Evolutionary conservation across 2,329 filamentous ascomycete genomes (phyloP), one percentile per base, ranked within the genome.

Genomic region (Tolypocladium nubicola): DNA sequence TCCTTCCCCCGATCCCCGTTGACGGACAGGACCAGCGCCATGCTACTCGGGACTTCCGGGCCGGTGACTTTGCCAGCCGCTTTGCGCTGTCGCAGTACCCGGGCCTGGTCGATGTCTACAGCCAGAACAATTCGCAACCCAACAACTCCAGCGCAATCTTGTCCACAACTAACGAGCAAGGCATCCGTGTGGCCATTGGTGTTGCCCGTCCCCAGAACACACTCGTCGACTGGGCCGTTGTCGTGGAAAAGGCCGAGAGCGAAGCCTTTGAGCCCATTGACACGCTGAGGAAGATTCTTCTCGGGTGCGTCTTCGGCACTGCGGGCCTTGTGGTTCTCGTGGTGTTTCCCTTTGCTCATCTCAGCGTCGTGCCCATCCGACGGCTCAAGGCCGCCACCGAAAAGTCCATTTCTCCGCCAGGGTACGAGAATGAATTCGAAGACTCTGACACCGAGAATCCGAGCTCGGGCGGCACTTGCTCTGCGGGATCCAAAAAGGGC

Each of bases 241-340:
- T 96, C 2, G 82, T 96, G 1, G 92, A 96, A 68, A 86, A 94
- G 69, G 77, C 83, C 2, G 83, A 84, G 61, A 69, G 70, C 26
- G 91, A 96, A 71, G 89, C 91, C 0, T 91, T 88, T 73, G 76
- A 78, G 9, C 88, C 91, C 0, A 91, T 96, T 58, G 73, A 77
- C 35, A 85, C 83, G 23, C 76, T 96, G n/a, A 84, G 89, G 23
- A 85, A 87, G 53, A 89, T 96, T 54, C 80, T 97, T 1, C 72
- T 96, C 2, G 89, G 84, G 6, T 96, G 90, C 60, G 88, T 96
- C 0, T 95, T 96, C 68, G 89, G 88, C 1, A 93, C 90, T 0
- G 80, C 86, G 14, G 91, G 87, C 0, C 77, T 87, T 5, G 81
- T 95, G 55, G 68, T 91, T 3, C 60, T 95, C 10, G 69, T 95